phyloP scores from a whole-genome alignment of 1,139 yeast species.

The Zygoascus sp. region DNA sequence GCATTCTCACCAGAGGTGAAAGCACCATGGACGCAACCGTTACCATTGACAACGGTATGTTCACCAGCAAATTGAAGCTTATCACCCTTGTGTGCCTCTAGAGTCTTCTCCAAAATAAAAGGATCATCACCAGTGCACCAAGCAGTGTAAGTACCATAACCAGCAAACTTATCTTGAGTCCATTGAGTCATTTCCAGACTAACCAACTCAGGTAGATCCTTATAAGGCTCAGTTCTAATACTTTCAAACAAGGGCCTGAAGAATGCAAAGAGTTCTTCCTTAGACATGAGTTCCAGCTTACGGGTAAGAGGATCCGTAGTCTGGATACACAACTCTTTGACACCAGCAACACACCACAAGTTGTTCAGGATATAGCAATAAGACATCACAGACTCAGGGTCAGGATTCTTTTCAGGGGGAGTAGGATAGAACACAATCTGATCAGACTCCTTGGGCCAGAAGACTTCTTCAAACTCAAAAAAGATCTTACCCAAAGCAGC shows the following conservation, averaged over 20 bases:
- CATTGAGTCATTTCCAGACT: conserved; percentile 48
- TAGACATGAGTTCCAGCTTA: conserved; percentile 21
- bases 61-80: conserved; percentile 68
- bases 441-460: conserved; percentile 58
- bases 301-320: conserved; percentile 26
- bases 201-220: conserved; percentile 23
- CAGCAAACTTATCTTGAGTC: conserved; percentile 64
- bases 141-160: conserved; percentile 67
- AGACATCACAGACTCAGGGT: conserved; percentile 22
- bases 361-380: conserved; percentile 26
- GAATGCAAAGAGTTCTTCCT: conserved; percentile 23
- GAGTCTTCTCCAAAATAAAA: conserved; percentile 51
- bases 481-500: conserved; percentile 74
- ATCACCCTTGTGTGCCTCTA: conserved; percentile 50
- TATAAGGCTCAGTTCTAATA: conserved; percentile 25
- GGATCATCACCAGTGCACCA: conserved; percentile 67
- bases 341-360: conserved; percentile 25
- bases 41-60: conserved; percentile 70
- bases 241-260: conserved; percentile 25
- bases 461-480: conserved; percentile 61
- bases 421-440: conserved; percentile 26
- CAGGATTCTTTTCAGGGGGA: conserved; percentile 18
- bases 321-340: conserved; percentile 27
- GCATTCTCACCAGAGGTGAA: conserved; percentile 57
- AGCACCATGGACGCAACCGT: conserved; percentile 88